phyloP scores from a whole-genome alignment of 2,329 filamentous ascomycete species.

The Penicillium sp. region DNA sequence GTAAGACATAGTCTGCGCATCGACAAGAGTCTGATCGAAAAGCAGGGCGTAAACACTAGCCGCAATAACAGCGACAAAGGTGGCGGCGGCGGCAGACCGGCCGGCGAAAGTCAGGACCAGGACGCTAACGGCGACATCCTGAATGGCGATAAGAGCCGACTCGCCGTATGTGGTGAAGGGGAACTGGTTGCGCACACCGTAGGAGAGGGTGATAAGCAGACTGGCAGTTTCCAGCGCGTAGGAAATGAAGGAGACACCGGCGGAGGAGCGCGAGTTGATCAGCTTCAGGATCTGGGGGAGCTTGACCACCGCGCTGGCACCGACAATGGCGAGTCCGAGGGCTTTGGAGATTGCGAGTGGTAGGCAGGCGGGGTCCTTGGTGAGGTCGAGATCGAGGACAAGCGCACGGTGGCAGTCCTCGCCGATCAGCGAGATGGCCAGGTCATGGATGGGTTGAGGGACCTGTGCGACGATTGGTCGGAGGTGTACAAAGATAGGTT shows the following conservation, averaged over 20 bases:
- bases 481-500: slow-evolving; percentile 52
- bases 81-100: slow-evolving; percentile 65
- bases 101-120: slow-evolving; percentile 83
- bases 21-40: slow-evolving; percentile 60
- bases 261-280: slow-evolving; percentile 73
- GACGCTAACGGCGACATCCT: slow-evolving; percentile 87
- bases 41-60: slow-evolving; percentile 70
- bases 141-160: slow-evolving; percentile 84
- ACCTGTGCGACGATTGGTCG: slow-evolving; percentile 71
- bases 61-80: slow-evolving; percentile 76
- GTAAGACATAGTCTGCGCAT: slow-evolving; percentile 66
- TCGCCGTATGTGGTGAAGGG: slow-evolving; percentile 98
- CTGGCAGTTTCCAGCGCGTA: slow-evolving; percentile 89
- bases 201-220: slow-evolving; percentile 86
- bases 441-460: slow-evolving; percentile 71
- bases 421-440: slow-evolving; percentile 78
- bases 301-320: slow-evolving; percentile 87
- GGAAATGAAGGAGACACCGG: slow-evolving; percentile 82
- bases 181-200: slow-evolving; percentile 87
- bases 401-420: slow-evolving; percentile 81
- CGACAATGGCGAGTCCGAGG: slow-evolving; percentile 90
- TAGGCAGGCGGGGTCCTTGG: slow-evolving; percentile 73
- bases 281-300: slow-evolving; percentile 96
- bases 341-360: slow-evolving; percentile 90
- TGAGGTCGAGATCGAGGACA: slow-evolving; percentile 76